Base-by-base conservation (phyloP, 768 basidiomycete genomes). In the Hygrophoropsis aurantiaca region DNA sequence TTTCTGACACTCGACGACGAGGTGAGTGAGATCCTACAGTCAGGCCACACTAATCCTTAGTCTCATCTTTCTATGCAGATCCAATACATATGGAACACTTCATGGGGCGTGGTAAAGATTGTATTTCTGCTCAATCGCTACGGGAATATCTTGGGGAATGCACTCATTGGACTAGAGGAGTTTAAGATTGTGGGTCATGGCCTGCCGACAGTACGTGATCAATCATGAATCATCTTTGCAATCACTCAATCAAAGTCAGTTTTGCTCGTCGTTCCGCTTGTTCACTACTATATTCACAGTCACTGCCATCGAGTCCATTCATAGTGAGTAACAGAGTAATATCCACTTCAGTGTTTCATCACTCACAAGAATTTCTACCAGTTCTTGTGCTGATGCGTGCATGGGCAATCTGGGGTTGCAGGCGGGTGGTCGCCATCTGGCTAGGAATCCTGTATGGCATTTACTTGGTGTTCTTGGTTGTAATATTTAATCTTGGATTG, bases 81-180 rank as follows among this genome's bases (percentile, higher is more conserved):
- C 25, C 40, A 45, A 20, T 46, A 57, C 30, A 52, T 58, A 1
- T 58, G 57, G 56, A 45, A 44, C 3, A 35, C 48, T 3, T 56
- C 53, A 0, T 50, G 57, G 53, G 36, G 55, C 10, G 1, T 23
- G 5, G 42, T 49, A 35, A 58, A 58, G 13, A 7, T 10, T 5
- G 38, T 35, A 6, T 58, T 58, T 35, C 47, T 58, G 19, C 19
- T 50, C 10, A 57, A 49, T 20, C 52, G 57, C n/a, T 58, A 58
- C 13, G 50, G 33, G 32, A 58, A 50, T 40, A 30, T 55, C 43
- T 13, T 58, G 1, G 50, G 57, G 8, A 49, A 58, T 11, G n/a
- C 25, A 1, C 4, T 52, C 1, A 39, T 58, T 20, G 4, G n/a
- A 16, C 7, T 54, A 11, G 26, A 54, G 25, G 40, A 45, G 19